Evolutionary conservation across 164 flowering plant species (phyloP), one percentile per base, ranked within the genome.

Genomic region (Litsea cubeba): DNA sequence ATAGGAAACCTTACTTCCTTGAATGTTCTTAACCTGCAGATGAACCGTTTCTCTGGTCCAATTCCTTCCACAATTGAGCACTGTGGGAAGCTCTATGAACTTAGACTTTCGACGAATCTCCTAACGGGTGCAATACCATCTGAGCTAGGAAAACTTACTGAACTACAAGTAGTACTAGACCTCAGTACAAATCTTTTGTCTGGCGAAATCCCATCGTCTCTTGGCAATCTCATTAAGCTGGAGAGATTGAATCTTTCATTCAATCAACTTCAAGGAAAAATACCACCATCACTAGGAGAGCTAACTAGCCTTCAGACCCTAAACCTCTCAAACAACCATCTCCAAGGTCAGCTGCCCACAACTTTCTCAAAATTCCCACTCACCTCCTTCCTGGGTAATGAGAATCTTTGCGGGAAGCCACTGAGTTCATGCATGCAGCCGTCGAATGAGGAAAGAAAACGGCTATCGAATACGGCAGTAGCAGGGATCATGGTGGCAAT

Each of bases 201-300:
- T 0, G 96, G 92, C 4, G 86, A 88, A 75, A 91, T 93, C 58
- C 99, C 98, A n/a, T 74, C 85, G 1, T 84, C 95, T 46, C 83
- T 95, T 3, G 93, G 94, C 40, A 86, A 80, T 54, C 89, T 93
- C 0, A 71, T 83, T 72, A 95, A 90, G 81, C 68, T 95, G 64
- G 99, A 93, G 79, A 82, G 91, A 71, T 71, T 95, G 49, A 89
- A 95, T 71, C 88, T 95, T 15, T 95, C 99, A 18, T 82, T 67
- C 79, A 95, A 95, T 74, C 83, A 84, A 28, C 89, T 95, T 62
- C 68, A 81, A 72, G 99, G 97, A 25, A 65, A 84, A 70, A 78
- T 95, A 0, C 96, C 98, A 28, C 8, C 77, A 46, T 84, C 96
- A 71, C 89, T 95, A 32, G 91, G 87, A 69, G 82, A 76, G 67